Evolutionary conservation across 2,329 filamentous ascomycete species (phyloP).

Genomic region (Penicillium fuscoglaucum): DNA sequence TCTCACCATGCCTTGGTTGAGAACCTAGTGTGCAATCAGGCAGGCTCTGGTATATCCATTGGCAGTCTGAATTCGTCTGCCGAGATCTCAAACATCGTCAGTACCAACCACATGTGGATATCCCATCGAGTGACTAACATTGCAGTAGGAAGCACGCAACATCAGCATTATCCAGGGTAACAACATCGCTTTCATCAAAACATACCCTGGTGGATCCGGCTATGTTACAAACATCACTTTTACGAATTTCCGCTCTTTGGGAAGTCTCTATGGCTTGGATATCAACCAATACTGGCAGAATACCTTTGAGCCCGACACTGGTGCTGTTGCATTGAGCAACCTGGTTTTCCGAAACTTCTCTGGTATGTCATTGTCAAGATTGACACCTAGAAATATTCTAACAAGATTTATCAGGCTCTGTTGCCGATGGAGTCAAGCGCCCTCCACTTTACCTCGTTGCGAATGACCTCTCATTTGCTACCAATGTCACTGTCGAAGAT

Average conservation of each 20-base stretch:
- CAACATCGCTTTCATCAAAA: slow-evolving; percentile 43
- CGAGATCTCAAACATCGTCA: slow-evolving; percentile 32
- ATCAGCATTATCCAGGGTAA: slow-evolving; percentile 42
- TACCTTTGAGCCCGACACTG: slow-evolving; percentile 26
- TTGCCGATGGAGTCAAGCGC: slow-evolving; percentile 32
- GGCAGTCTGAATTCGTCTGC: slow-evolving; percentile 37
- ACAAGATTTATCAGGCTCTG: slow-evolving; percentile 24
- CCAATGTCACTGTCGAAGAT: slow-evolving; percentile 35
- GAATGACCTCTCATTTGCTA: slow-evolving; percentile 34
- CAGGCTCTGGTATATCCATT: slow-evolving; percentile 41
- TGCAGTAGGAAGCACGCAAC: slow-evolving; percentile 32
- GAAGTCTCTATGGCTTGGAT: slow-evolving; percentile 26
- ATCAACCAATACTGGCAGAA: slow-evolving; percentile 33
- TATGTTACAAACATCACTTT: slow-evolving; percentile 40
- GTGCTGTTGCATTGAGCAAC: slow-evolving; percentile 26
- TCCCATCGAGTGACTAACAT: neutral
- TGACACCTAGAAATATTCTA: neutral
- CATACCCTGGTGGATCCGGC: slow-evolving; percentile 41
- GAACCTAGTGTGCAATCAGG: slow-evolving; percentile 41
- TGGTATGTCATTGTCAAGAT: neutral
- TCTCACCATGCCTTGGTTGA: slow-evolving; percentile 39
- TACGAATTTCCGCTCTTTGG: slow-evolving; percentile 30
- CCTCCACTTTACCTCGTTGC: slow-evolving; percentile 35
- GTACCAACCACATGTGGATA: neutral
- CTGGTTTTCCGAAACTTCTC: slow-evolving; percentile 31